Evolutionary conservation across 257 asterid species (phyloP).

Genomic region (Thymus quinquecostatus): DNA sequence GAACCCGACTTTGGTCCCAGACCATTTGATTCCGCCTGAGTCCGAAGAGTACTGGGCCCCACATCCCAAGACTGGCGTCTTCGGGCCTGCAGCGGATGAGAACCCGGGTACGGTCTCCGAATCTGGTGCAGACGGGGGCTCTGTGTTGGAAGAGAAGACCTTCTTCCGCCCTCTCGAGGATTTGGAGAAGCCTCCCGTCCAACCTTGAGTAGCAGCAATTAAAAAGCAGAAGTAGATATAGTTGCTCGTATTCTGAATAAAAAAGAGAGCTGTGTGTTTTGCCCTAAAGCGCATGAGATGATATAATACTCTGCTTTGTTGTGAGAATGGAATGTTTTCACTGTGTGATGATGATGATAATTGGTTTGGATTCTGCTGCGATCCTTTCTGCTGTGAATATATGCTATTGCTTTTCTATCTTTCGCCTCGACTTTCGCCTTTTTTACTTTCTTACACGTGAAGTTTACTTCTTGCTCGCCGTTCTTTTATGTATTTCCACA

Average conservation of each 20-base stretch:
- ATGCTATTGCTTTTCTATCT: slow-evolving; percentile 3
- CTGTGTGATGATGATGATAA: slow-evolving; percentile 11
- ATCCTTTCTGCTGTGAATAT: slow-evolving; percentile 8
- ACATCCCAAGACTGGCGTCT: slow-evolving; percentile 84
- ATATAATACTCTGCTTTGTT: slow-evolving; percentile 10
- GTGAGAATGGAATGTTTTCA: slow-evolving; percentile 16
- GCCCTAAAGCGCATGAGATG: slow-evolving; percentile 6
- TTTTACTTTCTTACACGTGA: background rate
- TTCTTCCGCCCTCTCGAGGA: slow-evolving; percentile 83
- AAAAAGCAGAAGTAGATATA: slow-evolving; percentile 26
- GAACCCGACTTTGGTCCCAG: slow-evolving; percentile 59
- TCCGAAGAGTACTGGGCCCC: slow-evolving; percentile 75
- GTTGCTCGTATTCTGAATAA: slow-evolving; percentile 25
- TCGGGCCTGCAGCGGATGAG: slow-evolving; percentile 63
- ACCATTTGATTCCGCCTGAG: slow-evolving; percentile 51
- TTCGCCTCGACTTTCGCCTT: background rate
- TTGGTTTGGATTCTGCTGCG: slow-evolving; percentile 17
- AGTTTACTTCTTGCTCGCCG: background rate
- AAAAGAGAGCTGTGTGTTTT: background rate
- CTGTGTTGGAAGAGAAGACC: slow-evolving; percentile 78
- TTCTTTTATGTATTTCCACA: too few species aligned
- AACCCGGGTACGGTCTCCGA: slow-evolving; percentile 25
- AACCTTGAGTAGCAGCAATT: slow-evolving; percentile 44
- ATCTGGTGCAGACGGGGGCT: slow-evolving; percentile 32
- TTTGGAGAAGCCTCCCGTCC: slow-evolving; percentile 69